Base-by-base conservation (phyloP, 1,284 basidiomycete genomes). In the Austroboletus niveus region DNA sequence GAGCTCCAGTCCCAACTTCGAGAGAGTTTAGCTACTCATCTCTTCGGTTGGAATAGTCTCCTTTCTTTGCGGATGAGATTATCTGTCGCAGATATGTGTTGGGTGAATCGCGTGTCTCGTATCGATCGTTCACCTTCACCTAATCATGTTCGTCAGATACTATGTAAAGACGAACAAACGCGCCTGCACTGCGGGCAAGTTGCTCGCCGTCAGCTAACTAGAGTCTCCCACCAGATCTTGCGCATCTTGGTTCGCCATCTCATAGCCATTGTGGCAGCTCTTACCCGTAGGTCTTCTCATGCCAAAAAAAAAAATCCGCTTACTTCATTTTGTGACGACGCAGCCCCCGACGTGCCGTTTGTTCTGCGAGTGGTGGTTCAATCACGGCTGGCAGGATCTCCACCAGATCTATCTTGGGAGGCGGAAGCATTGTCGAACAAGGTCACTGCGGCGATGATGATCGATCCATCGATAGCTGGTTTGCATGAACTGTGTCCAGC, bases 401-500 rank as follows among this genome's bases (percentile, higher is more conserved):
- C 79, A 15, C 57, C 63, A 36, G 78, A 81, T 60, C 69, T 88
- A 9, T 66, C 71, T 22, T 64, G 67, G 12, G 82, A 84, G 64
- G 82, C 79, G 38, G 70, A 75, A 57, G 56, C 65, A 3, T 67
- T 88, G 46, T 72, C 73, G 9, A 63, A 61, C 17, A 63, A 63
- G 48, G 65, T 81, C n/a, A 70, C 74, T 41, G 61, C 68, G 38
- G 58, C 65, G 32, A 57, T 74, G 51, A 56, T 60, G 22, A 53
- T 62, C 31, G 61, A 66, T 49, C 58, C 60, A 47, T 63, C 65
- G 29, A 61, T 68, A 47, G 68, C 64, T 47, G 69, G 69, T 27
- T 65, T 81, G 35, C 73, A 77, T 48, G 87, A 89, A 68, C 60
- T 64, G 6, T 90, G 87, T 58, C 87, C 87, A 4, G 88, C 87